Conservation (phyloP, 2,329 filamentous ascomycete species). For the Penicillium sp. region DNA sequence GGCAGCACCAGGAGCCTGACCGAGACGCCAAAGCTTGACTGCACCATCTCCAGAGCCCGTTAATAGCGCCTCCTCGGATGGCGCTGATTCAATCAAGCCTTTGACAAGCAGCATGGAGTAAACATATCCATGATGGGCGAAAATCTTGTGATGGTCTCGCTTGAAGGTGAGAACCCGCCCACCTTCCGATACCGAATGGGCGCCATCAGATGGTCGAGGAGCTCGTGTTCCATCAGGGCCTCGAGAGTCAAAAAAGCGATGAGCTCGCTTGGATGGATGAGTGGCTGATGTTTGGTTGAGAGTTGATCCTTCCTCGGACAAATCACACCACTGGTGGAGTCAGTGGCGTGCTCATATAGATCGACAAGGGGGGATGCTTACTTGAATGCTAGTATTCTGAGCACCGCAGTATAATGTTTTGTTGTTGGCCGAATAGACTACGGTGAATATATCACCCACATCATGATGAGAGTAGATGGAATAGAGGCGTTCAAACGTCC, state of each 20-base stretch:
- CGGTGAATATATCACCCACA: slow-evolving; percentile 92
- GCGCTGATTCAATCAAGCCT: slow-evolving; percentile 70
- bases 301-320: slow-evolving; percentile 67
- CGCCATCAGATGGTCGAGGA: slow-evolving; percentile 64
- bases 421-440: slow-evolving; percentile 80
- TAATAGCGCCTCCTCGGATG: slow-evolving; percentile 74
- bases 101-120: slow-evolving; percentile 92
- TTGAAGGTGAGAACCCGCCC: slow-evolving; percentile 79
- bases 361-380: slow-evolving; percentile 27
- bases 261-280: slow-evolving; percentile 76
- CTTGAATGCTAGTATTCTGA: slow-evolving; percentile 90
- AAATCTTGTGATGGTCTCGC: slow-evolving; percentile 77
- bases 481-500: slow-evolving; percentile 74
- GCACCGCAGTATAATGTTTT: slow-evolving; percentile 88
- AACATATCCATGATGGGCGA: slow-evolving; percentile 93
- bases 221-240: slow-evolving; percentile 82
- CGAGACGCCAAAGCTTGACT: slow-evolving; percentile 88
- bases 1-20: slow-evolving; percentile 61
- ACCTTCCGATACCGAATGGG: slow-evolving; percentile 56
- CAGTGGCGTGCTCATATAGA: slow-evolving; percentile 15
- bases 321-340: slow-evolving; percentile 70
- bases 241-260: slow-evolving; percentile 90
- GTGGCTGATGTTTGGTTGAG: slow-evolving; percentile 66
- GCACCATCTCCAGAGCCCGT: slow-evolving; percentile 92
- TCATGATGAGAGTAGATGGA: slow-evolving; percentile 94